Evolutionary conservation across 208 protist species (phyloP).

Genomic region (Spongospora subterranea): DNA sequence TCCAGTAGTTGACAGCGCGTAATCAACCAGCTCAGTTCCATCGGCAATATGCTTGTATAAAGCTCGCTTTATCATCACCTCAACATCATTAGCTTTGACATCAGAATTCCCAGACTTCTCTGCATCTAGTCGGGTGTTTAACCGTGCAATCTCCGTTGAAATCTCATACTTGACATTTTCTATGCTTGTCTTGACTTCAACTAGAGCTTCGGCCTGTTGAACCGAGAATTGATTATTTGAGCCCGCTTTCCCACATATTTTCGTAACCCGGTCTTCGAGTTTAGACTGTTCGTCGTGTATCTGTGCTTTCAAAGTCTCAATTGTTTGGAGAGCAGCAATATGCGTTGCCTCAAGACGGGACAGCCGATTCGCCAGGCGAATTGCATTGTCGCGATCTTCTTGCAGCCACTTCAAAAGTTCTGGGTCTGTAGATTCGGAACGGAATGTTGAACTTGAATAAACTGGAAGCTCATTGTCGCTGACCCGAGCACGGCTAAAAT

Average conservation of each 20-base stretch:
- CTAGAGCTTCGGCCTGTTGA: too few relatives aligned
- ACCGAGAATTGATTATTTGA: too few relatives aligned
- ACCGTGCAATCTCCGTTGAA: too few relatives aligned
- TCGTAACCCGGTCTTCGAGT: too few relatives aligned
- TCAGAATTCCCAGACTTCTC: too few relatives aligned
- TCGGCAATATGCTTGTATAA: slow-evolving; percentile 5
- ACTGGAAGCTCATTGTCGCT: neutral
- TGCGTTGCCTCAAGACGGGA: neutral
- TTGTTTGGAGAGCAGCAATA: neutral
- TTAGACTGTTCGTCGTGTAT: too few relatives aligned
- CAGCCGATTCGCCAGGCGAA: neutral
- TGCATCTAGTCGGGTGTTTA: too few relatives aligned
- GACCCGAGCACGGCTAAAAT: neutral
- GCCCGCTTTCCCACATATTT: too few relatives aligned
- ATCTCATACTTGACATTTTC: too few relatives aligned
- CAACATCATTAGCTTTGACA: too few relatives aligned
- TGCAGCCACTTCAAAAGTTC: neutral
- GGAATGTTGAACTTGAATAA: neutral
- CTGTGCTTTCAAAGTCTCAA: neutral
- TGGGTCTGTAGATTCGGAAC: neutral
- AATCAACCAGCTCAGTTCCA: slow-evolving; percentile 27
- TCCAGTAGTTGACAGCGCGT: neutral
- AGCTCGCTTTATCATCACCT: neutral
- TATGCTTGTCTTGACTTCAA: too few relatives aligned
- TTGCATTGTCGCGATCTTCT: neutral